These are phyloP conservation scores for Stachybotrys chartarum DNA, from an alignment of 2,329 filamentous ascomycete genomes.

Conservation along the genomic window DNA sequence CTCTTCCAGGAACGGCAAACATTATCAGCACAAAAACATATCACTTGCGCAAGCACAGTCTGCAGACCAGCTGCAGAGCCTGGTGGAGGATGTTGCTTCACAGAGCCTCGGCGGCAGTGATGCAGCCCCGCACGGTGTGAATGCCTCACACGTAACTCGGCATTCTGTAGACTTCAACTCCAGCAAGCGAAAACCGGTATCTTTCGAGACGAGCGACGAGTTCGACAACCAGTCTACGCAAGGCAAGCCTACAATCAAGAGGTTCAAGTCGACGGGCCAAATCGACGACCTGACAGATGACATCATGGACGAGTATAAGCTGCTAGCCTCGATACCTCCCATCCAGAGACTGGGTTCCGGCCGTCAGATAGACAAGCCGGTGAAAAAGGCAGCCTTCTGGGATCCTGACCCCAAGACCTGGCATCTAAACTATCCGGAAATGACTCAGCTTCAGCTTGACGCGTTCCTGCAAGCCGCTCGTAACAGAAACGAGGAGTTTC, in stretches of 20 bases:
- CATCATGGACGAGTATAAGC: constrained; percentile 33
- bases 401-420: constrained; percentile 46
- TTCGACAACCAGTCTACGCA: constrained; percentile 29
- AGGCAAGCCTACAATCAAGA: constrained; percentile 45
- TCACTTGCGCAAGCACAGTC: constrained; percentile 22
- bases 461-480: constrained; percentile 47
- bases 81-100: constrained; percentile 44
- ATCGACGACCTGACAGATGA: constrained; percentile 26
- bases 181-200: constrained; percentile 49
- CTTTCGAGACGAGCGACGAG: constrained; percentile 44
- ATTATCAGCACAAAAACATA: background rate
- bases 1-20: constrained; percentile 16
- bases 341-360: constrained; percentile 40
- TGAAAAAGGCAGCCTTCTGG: constrained; percentile 53
- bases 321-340: constrained; percentile 43
- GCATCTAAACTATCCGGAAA: constrained; percentile 57
- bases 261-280: constrained; percentile 43
- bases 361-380: constrained; percentile 51
- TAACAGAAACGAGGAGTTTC: constrained; percentile 44
- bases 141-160: constrained; percentile 13
- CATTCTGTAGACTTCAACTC: constrained; percentile 31
- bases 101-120: constrained; percentile 48
- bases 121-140: constrained; percentile 5
- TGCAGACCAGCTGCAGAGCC: constrained; percentile 41
- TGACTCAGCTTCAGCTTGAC: constrained; percentile 52